These are phyloP conservation scores for Penicillium angulare DNA, from an alignment of 495 filamentous ascomycete genomes.

Conservation along the genomic window DNA sequence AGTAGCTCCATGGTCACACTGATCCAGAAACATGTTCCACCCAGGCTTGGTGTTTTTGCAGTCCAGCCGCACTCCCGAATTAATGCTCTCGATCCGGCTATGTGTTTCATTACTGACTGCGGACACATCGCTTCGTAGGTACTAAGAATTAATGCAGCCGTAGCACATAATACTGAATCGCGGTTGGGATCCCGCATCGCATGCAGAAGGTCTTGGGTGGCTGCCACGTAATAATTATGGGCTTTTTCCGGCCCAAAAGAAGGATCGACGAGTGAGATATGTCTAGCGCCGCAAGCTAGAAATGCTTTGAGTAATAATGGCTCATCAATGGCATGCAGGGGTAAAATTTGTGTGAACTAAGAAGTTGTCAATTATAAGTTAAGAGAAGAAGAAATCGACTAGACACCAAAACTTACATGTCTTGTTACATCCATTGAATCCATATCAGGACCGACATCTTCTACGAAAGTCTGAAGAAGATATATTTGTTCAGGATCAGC, in stretches of 20 bases:
- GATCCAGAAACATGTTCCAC: constrained; percentile 91
- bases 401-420: constrained; percentile 55
- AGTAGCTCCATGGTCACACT: constrained; percentile 89
- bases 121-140: constrained; percentile 92
- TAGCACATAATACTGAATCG: constrained; percentile 84
- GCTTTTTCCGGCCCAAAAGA: constrained; percentile 74
- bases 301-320: constrained; percentile 92
- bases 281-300: constrained; percentile 83
- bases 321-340: constrained; percentile 75
- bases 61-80: constrained; percentile 93
- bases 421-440: constrained; percentile 84
- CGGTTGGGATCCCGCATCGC: constrained; percentile 77
- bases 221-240: constrained; percentile 76
- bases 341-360: constrained; percentile 75
- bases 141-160: constrained; percentile 82
- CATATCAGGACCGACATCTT: constrained; percentile 93
- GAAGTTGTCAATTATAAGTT: neutral
- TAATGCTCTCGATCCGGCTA: constrained; percentile 79
- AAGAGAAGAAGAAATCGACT: neutral
- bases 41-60: constrained; percentile 73
- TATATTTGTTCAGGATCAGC: constrained; percentile 71
- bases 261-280: constrained; percentile 69
- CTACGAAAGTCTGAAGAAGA: constrained; percentile 88
- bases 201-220: constrained; percentile 69
- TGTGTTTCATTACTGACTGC: constrained; percentile 78